Evolutionary conservation across 2,329 filamentous ascomycete species (phyloP), one percentile per base, ranked within the genome.

Genomic region (Hymenoscyphus salicellus): DNA sequence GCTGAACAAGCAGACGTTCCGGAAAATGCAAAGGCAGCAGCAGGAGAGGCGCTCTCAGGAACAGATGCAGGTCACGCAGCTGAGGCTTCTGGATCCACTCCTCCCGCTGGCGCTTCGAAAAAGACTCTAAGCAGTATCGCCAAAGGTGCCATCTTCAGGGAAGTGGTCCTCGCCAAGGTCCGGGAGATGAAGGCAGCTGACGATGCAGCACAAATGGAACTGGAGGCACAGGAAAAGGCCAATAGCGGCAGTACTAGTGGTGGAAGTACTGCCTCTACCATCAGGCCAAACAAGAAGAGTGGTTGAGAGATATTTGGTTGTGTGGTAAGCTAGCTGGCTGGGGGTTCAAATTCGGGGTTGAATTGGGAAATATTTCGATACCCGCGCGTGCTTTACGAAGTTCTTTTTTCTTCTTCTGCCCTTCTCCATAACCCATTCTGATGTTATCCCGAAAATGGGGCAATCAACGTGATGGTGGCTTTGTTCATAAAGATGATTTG

Each of bases 131-230:
- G 79, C 66, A 81, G 80, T 72, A 78, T 83, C 66, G 79, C 86
- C 70, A 84, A 84, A 74, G 81, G 85, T 64, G 85, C 92, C 67
- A 96, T 98, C 73, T 97, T 98, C 86, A 86, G 91, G 72, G 94
- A 97, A 78, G 91, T 98, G 14, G 94, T 97, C 16, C 82, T 97
- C 64, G 94, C 93, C 69, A 98, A 97, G 81, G 92, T 97, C 56
- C 86, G 90, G 66, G 93, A 97, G 78, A 90, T 92, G 85, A 96
- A 96, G 83, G 89, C 72, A 41, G 88, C 92, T 71, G 86, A 93
- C 72, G 90, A 96, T 75, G 88, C 93, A 75, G 83, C 90, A 71
- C 88, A 89, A 76, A 76, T 91, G 79, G 80, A 82, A 64, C 72
- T 70, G 61, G 71, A 76, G n/a, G 73, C 72, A 10, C 63, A 71